Evolutionary conservation across 2,329 filamentous ascomycete species (phyloP).

Genomic region (Penicillium sp.): DNA sequence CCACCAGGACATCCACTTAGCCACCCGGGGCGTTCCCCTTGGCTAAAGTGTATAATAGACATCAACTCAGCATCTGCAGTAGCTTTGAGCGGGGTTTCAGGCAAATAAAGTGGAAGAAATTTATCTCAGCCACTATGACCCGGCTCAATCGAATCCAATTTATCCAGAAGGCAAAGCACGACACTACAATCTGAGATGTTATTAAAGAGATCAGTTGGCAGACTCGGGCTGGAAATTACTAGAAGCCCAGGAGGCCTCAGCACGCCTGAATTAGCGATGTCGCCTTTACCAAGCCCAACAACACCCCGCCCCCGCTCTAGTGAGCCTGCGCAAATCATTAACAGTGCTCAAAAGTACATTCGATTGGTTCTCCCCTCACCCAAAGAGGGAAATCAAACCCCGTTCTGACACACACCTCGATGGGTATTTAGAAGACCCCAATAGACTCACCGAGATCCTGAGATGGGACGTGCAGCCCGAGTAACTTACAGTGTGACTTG

Average conservation of each 20-base stretch:
- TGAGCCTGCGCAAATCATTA: background rate
- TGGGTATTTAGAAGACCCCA: slow-evolving; percentile 30
- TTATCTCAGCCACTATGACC: background rate
- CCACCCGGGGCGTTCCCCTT: background rate
- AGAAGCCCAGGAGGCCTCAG: background rate
- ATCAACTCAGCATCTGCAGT: background rate
- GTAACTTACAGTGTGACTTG: slow-evolving; percentile 19
- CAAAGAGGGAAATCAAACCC: no score
- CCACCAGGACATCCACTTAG: background rate
- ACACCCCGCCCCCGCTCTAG: slow-evolving; percentile 2
- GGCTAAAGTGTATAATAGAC: background rate
- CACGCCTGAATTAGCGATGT: background rate
- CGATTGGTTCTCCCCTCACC: background rate
- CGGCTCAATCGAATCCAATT: background rate
- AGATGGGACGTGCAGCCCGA: slow-evolving; percentile 8
- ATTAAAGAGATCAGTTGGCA: background rate
- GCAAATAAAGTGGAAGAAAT: background rate
- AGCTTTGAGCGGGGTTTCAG: background rate
- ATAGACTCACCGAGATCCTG: slow-evolving; percentile 19
- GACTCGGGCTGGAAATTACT: background rate
- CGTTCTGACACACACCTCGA: slow-evolving; percentile 12
- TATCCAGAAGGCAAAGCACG: background rate
- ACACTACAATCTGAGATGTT: background rate
- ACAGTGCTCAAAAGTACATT: slow-evolving; percentile 4
- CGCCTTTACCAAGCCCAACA: background rate